Percentiles rank a stretch among this genome's conserved stretches.
phyloP scores from a whole-genome alignment of 139 green algal species.

The Spirogloea muscicola region DNA sequence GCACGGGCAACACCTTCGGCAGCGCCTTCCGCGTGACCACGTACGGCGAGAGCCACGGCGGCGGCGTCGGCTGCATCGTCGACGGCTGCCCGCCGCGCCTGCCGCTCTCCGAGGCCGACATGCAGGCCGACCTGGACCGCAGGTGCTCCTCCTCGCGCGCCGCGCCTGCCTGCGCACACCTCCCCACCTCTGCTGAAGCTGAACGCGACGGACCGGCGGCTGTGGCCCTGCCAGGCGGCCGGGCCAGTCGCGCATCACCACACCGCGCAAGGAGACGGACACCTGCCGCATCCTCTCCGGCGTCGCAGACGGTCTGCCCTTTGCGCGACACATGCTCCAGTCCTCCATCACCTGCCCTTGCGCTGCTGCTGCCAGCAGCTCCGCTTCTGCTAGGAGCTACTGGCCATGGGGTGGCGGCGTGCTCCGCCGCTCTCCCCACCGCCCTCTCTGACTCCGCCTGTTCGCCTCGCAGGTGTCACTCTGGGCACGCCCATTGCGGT shows the following conservation, averaged over 20 bases:
- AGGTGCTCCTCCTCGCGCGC: no score
- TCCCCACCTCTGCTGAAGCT: no score
- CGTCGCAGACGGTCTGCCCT: constrained; percentile 52
- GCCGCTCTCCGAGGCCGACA: constrained; percentile 73
- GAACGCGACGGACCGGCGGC: no score
- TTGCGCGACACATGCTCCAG: no score
- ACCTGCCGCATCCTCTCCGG: constrained; percentile 87
- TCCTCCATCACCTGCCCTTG: no score
- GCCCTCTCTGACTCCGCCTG: neutral
- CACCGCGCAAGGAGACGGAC: constrained; percentile 91
- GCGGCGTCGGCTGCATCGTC: constrained; percentile 93
- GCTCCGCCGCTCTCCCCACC: neutral
- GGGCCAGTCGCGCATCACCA: constrained; percentile 95
- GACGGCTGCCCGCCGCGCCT: constrained; percentile 90
- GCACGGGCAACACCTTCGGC: constrained; percentile 81
- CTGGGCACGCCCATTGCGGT: constrained; percentile 91
- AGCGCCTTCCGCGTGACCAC: constrained; percentile 89
- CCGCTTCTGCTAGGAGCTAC: no score
- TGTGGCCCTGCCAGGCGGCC: constrained; percentile 60
- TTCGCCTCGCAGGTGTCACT: constrained; percentile 56
- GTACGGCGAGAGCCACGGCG: constrained; percentile 93
- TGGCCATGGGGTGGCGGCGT: no score
- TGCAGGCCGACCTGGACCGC: constrained; percentile 63
- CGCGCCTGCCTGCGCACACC: no score
- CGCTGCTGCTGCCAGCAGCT: no score